Percentiles rank a stretch among this genome's conserved stretches.
These are phyloP conservation scores for Xylaria nigripes DNA, from an alignment of 495 filamentous ascomycete genomes.

Conservation along the genomic window DNA sequence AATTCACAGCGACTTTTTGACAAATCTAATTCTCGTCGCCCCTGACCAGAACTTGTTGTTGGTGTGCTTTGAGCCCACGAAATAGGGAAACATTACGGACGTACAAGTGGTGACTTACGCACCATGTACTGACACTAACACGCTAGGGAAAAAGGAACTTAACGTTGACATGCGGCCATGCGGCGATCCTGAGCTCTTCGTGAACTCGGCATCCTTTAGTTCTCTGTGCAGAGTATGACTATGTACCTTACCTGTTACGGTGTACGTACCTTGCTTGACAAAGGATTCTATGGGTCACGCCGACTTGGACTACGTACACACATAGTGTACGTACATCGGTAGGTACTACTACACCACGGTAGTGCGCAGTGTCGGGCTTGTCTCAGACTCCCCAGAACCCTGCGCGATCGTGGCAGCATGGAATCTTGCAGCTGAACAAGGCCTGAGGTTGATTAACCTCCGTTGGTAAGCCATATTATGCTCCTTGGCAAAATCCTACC, in stretches of 20 bases:
- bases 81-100: too few species aligned
- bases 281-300: neutral
- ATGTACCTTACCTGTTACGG: neutral
- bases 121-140: neutral
- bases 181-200: neutral
- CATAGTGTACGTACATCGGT: neutral
- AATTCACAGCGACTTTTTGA: neutral
- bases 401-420: constrained; percentile 4
- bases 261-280: neutral
- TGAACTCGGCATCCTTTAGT: neutral
- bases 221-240: too few species aligned
- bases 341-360: too few species aligned
- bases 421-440: constrained; percentile 12
- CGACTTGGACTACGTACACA: neutral
- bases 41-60: constrained; percentile 1
- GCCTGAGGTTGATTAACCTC: constrained; percentile 1
- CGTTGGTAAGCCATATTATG: neutral
- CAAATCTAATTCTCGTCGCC: constrained; percentile 3
- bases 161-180: neutral
- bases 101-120: constrained; percentile 1
- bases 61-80: neutral
- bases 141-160: neutral
- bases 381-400: constrained; percentile 3
- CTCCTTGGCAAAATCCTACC: constrained; percentile 12
- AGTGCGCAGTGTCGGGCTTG: neutral